Percentiles rank a stretch among this genome's conserved stretches.
Evolutionary conservation across 163 green algal species (phyloP).

Genomic region (Scenedesmus sp.): DNA sequence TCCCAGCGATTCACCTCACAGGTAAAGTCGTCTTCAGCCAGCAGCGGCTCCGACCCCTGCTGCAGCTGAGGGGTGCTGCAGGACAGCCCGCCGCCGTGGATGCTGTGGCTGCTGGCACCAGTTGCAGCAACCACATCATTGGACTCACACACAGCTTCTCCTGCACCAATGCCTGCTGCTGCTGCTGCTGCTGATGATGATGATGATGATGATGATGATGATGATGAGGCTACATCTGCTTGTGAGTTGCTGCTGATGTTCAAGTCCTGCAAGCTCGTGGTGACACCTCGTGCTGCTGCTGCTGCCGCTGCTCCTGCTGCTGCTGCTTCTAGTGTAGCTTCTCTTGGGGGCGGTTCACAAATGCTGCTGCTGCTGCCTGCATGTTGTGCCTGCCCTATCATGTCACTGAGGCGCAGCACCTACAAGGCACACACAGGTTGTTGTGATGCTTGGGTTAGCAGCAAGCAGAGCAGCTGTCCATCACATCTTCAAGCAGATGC

Average conservation of each 20-base stretch:
- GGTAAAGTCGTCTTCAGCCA: background rate
- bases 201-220: too few relatives aligned
- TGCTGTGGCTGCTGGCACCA: background rate
- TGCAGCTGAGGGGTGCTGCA: too few relatives aligned
- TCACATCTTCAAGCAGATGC: too few relatives aligned
- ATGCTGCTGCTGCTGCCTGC: background rate
- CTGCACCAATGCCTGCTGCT: background rate
- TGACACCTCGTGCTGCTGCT: background rate
- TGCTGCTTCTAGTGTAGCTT: background rate
- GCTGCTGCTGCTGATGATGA: background rate
- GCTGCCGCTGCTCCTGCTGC: background rate
- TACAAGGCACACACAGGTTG: slow-evolving; percentile 12
- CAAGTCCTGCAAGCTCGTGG: background rate
- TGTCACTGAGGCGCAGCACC: slow-evolving; percentile 38
- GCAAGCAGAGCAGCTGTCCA: background rate
- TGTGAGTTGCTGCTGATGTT: background rate
- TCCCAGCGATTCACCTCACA: slow-evolving; percentile 64
- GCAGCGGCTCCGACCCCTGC: background rate
- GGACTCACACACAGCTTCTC: background rate
- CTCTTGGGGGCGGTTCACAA: background rate
- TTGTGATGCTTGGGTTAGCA: too few relatives aligned
- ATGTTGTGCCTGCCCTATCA: slow-evolving; percentile 18
- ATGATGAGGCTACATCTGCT: too few relatives aligned
- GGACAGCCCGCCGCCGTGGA: too few relatives aligned
- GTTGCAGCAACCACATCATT: background rate